phyloP scores from a whole-genome alignment of 2,329 filamentous ascomycete species.

The Zasmidium citrigriseum region DNA sequence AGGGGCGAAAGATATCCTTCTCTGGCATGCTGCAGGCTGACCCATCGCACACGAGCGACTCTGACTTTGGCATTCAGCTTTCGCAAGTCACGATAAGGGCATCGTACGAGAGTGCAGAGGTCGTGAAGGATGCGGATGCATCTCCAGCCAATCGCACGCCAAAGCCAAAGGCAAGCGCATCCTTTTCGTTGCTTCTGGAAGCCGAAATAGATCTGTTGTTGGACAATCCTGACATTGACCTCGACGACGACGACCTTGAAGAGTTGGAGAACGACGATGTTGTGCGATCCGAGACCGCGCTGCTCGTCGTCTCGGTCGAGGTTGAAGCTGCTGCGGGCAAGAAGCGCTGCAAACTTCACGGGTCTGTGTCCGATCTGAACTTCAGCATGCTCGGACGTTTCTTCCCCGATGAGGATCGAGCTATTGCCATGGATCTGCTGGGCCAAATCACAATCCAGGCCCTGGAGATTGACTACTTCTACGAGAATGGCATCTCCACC shows the following conservation, averaged over 20 bases:
- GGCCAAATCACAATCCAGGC: not conserved
- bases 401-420: constrained; percentile 3
- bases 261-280: too few species aligned
- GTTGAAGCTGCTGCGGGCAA: not conserved
- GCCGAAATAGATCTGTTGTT: constrained; percentile 4
- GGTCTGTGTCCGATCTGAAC: not conserved
- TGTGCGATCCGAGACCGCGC: not conserved
- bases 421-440: constrained; percentile 1
- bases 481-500: not conserved
- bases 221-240: too few species aligned
- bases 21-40: too few species aligned
- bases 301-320: not conserved
- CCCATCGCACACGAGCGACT: too few species aligned
- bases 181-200: constrained; percentile 1
- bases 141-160: too few species aligned
- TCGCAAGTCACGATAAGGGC: too few species aligned
- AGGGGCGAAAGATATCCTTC: too few species aligned
- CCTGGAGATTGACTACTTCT: constrained; percentile 4
- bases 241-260: not conserved
- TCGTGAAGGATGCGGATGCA: too few species aligned
- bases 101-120: too few species aligned
- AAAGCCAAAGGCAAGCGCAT: not conserved
- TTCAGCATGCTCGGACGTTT: not conserved
- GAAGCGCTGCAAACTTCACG: constrained; percentile 1
- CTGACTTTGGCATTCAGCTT: too few species aligned